Percentiles rank a stretch among this genome's conserved stretches.
These are phyloP conservation scores for Cucumis sativus DNA, from an alignment of 306 rosid species.

Conservation along the genomic window DNA sequence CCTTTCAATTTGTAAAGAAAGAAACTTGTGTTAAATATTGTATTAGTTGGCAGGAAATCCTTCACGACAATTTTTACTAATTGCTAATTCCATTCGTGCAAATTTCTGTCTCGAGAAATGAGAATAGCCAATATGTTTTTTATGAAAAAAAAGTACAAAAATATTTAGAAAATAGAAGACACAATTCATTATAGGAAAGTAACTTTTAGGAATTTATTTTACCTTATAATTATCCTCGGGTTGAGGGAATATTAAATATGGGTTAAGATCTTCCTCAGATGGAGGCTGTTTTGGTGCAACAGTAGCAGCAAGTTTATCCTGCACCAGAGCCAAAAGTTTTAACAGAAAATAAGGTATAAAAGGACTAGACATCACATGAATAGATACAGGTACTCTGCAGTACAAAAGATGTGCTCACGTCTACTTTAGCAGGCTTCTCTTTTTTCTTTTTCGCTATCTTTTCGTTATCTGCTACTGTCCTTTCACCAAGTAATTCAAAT, in stretches of 20 bases:
- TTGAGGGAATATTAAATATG: slow-evolving; percentile 61
- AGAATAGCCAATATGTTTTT: neutral
- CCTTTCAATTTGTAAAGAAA: slow-evolving; percentile 38
- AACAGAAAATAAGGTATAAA: slow-evolving; percentile 2
- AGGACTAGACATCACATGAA: neutral
- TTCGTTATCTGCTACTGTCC: slow-evolving; percentile 83
- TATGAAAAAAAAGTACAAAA: neutral
- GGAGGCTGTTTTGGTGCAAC: slow-evolving; percentile 41
- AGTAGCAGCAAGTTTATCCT: slow-evolving; percentile 46
- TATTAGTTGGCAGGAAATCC: neutral
- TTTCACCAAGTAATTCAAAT: slow-evolving; percentile 70
- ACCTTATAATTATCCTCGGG: slow-evolving; percentile 88
- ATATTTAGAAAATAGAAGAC: neutral
- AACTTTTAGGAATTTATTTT: neutral
- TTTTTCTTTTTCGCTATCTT: slow-evolving; percentile 74
- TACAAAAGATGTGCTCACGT: slow-evolving; percentile 27
- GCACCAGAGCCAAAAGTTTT: neutral
- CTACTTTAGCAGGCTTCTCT: slow-evolving; percentile 84
- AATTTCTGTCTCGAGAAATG: neutral
- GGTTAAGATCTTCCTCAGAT: slow-evolving; percentile 82
- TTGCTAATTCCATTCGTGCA: neutral
- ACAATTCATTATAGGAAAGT: neutral
- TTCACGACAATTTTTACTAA: neutral
- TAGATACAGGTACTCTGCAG: neutral
- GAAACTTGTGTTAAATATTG: neutral